Evolutionary conservation across 1,139 yeast genomes (phyloP).

Genomic region (Geotrichum aggregatum): DNA sequence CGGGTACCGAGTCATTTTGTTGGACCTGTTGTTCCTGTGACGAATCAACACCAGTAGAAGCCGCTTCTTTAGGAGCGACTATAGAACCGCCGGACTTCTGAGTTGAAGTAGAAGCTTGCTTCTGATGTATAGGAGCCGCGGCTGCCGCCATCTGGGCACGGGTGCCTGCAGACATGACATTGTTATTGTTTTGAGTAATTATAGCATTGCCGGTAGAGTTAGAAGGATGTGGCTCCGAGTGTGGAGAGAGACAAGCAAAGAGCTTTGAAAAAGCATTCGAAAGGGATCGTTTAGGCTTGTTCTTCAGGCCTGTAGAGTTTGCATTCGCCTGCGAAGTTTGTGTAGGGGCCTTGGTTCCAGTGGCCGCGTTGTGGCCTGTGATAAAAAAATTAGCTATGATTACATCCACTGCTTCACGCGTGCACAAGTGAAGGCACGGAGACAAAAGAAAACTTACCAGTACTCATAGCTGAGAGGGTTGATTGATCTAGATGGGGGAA

Average conservation of each 20-base stretch:
- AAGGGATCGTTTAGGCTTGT: slow-evolving; percentile 3
- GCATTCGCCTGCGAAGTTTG: background rate
- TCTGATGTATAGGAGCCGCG: background rate
- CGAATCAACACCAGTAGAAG: background rate
- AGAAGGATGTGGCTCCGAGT: background rate
- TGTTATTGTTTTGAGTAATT: background rate
- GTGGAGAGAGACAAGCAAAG: slow-evolving; percentile 4
- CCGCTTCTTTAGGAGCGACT: background rate
- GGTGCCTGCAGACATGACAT: slow-evolving; percentile 7
- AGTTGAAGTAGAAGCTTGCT: background rate
- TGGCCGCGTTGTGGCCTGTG: slow-evolving; percentile 5
- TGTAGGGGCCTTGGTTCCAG: background rate
- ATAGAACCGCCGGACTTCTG: background rate
- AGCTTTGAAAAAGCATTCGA: background rate
- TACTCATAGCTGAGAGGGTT: slow-evolving; percentile 3
- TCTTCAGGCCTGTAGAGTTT: background rate
- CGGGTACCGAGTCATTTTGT: background rate
- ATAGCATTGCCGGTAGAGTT: background rate
- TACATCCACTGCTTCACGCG: background rate
- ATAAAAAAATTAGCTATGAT: background rate
- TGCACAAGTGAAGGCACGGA: no score
- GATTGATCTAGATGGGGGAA: background rate
- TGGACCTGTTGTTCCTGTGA: background rate
- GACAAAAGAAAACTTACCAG: no score
- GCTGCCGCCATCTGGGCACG: slow-evolving; percentile 9